Evolutionary conservation across 768 basidiomycete genomes (phyloP).

Genomic region (Serpula lacrymans): DNA sequence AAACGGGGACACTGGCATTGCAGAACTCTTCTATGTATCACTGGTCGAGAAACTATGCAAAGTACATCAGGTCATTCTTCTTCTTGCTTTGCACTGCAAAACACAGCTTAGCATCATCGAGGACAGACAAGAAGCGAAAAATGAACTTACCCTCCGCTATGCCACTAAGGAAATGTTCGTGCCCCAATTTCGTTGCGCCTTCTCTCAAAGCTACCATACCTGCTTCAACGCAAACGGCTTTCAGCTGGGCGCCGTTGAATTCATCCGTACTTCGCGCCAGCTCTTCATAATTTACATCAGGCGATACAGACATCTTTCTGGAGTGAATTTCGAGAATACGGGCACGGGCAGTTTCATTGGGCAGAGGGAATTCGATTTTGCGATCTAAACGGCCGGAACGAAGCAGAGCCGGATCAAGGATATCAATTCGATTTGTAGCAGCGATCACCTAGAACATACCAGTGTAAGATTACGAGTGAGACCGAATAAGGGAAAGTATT

Average conservation of each 20-base stretch:
- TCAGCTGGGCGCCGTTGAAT: conserved; percentile 95
- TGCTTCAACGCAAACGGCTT: conserved; percentile 98
- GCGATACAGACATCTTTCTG: conserved; percentile 86
- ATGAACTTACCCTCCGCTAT: conserved; percentile 73
- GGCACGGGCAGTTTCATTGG: conserved; percentile 94
- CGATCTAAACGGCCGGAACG: conserved; percentile 96
- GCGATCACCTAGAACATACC: conserved; percentile 76
- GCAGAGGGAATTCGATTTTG: conserved; percentile 98
- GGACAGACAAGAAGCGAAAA: conserved; percentile 1
- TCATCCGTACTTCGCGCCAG: conserved; percentile 96
- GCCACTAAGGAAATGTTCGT: conserved; percentile 95
- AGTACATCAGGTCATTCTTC: conserved; percentile 97
- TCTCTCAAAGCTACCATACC: conserved; percentile 98
- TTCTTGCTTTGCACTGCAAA: conserved; percentile 94
- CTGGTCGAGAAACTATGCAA: conserved; percentile 53
- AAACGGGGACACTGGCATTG: no score
- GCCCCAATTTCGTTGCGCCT: conserved; percentile 82
- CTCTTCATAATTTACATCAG: conserved; percentile 96
- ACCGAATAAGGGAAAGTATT: conserved; percentile 5
- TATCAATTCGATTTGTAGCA: conserved; percentile 98
- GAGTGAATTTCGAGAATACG: conserved; percentile 96
- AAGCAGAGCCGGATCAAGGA: conserved; percentile 96
- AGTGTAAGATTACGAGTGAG: conserved; percentile 7
- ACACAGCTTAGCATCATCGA: no score
- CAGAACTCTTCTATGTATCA: not conserved